Evolutionary conservation across 2,329 filamentous ascomycete genomes (phyloP), one percentile per base, ranked within the genome.

Genomic region (Phialemoniopsis sp.): DNA sequence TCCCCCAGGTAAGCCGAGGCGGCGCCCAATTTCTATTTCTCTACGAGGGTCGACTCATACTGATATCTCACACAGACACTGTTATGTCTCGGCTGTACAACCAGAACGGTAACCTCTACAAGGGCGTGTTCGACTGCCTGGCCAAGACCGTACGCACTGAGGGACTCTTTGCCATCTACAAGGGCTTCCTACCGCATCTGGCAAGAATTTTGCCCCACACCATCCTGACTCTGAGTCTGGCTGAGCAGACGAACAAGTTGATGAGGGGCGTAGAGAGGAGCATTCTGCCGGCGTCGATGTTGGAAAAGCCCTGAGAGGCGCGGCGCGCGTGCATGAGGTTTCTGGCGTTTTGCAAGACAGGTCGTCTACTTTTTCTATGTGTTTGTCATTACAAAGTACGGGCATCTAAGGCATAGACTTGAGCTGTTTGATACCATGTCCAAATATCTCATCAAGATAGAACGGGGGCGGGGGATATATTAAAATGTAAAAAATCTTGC

Each of bases 11-110:
- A 66, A 59, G 76, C 60, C 6, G n/a, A n/a, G n/a, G n/a, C n/a
- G n/a, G n/a, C n/a, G n/a, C n/a, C n/a, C n/a, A n/a, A n/a, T n/a
- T n/a, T n/a, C n/a, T 39, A 14, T 15, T 29, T 32, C 30, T 29
- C 21, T 37, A 52, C 44, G 13, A 38, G 31, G 12, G 29, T n/a
- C n/a, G n/a, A n/a, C n/a, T n/a, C n/a, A n/a, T n/a, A n/a, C n/a
- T n/a, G n/a, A n/a, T n/a, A 26, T 6, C 21, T 26, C 34, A 40
- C 34, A 12, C 45, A 78, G 93, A 98, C 62, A 98, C 93, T 5
- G 87, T 98, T 66, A 98, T 98, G 93, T 93, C 89, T 46, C 85
- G 93, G 46, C 84, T 98, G 73, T 98, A 98, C 73, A 98, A 98
- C 70, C 93, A 98, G 63, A 95, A 90, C 46, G 93, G 93, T 38